Evolutionary conservation across 169 alveolate species (phyloP), one percentile per base, ranked within the genome.

Genomic region (Cytauxzoon felis): DNA sequence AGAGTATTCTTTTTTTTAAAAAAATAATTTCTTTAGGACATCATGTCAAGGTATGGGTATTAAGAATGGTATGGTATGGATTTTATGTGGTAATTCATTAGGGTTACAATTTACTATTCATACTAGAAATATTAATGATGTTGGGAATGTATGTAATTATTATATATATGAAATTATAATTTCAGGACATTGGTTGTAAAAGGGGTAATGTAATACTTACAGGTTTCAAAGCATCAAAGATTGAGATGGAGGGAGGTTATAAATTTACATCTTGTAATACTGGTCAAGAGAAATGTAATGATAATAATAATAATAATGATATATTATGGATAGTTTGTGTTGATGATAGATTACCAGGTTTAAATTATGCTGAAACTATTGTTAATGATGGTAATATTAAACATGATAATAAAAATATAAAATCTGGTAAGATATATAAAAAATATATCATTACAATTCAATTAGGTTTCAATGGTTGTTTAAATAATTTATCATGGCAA

Each of bases 311-410:
- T 18, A 38, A 45, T 61, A 13, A 23, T 7, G 38, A 47, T 48
- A 23, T 24, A 52, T 43, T 66, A 2, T 66, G 78, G 78, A 50
- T 32, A 7, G 78, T 73, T 1, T 73, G 84, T 18, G 62, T 65
- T 3, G 84, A 73, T 32, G 51, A 73, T 23, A 63, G 84, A 13
- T 18, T 73, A 19, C 84, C 84, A 11, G 84, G 72, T 4, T 21
- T 73, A 13, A 61, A 57, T 69, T 78, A 64, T 19, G 32, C 24
- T 48, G 9, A n/a, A n/a, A n/a, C n/a, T 32, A 54, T 54, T 1
- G 45, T 32, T 30, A 54, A 9, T 18, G 9, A 54, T 54, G 64
- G 36, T 0, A 54, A 54, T 7, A 7, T 54, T 18, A 32, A 27
- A n/a, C 45, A 38, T 38, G 19, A 43, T 26, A 13, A 9, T 9